These are phyloP conservation scores for Candida qinlingensis DNA, from an alignment of 805 yeast species.

Conservation along the genomic window DNA sequence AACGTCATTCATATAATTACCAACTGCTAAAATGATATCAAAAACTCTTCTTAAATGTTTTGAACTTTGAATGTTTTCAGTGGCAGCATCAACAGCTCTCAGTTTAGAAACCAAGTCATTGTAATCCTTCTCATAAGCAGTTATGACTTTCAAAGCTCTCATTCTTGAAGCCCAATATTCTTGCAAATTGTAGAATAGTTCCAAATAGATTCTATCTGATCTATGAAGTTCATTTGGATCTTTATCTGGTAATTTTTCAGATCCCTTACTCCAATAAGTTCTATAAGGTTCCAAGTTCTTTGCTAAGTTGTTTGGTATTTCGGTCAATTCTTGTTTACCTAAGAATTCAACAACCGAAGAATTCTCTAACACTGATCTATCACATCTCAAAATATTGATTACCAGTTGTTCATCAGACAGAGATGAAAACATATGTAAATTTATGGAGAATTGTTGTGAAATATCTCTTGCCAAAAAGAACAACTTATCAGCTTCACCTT, in stretches of 20 bases:
- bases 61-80: constrained; percentile 59
- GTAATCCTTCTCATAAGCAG: constrained; percentile 75
- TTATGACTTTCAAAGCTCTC: constrained; percentile 68
- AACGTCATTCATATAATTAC: constrained; percentile 83
- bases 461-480: constrained; percentile 76
- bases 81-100: constrained; percentile 67
- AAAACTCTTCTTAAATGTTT: constrained; percentile 65
- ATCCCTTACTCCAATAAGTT: constrained; percentile 46
- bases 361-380: constrained; percentile 61
- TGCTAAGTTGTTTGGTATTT: constrained; percentile 64
- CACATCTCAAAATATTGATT: constrained; percentile 68
- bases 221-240: constrained; percentile 76
- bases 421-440: constrained; percentile 70
- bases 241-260: constrained; percentile 44
- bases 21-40: constrained; percentile 83
- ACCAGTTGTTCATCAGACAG: constrained; percentile 63
- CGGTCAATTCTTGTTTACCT: constrained; percentile 66
- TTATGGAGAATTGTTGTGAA: constrained; percentile 93
- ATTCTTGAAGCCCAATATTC: constrained; percentile 92
- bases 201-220: constrained; percentile 81
- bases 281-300: constrained; percentile 78
- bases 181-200: constrained; percentile 75
- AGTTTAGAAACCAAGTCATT: constrained; percentile 63
- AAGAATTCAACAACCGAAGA: constrained; percentile 80
- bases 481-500: constrained; percentile 31